Base-by-base conservation (phyloP, 2,329 filamentous ascomycete species). In the Ilyonectria sp. region DNA sequence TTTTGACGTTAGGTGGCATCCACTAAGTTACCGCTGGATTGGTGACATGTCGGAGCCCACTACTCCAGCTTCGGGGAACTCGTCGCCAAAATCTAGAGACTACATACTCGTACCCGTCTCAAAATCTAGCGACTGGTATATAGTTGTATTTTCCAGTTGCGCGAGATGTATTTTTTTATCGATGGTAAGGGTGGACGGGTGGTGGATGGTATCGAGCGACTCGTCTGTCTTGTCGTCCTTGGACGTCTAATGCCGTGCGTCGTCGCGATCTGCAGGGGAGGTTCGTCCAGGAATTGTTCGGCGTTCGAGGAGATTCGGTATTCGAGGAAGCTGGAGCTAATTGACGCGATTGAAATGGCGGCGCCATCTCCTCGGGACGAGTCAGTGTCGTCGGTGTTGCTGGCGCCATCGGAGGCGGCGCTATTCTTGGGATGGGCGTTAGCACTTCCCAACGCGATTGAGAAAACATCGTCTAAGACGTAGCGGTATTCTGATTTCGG, bases 21-120 rank as follows among this genome's bases (percentile, higher is more conserved):
- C 86, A 86, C 19, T 78, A n/a, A n/a, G n/a, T n/a, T n/a, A 79
- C 0, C 87, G 86, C 69, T 89, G 87, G 19, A 87, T 87, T 0
- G 87, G 86, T 3, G 86, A 87, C 6, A 89, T 79, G 72, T 89
- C 87, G 8, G 85, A 86, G 50, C 68, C 68, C 13, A 83, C 82
- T 6, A 77, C 88, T 79, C 72, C 79, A 69, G 74, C 80, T 69
- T 80, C 74, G 43, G 85, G 85, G 50, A 83, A 82, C 6, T 80
- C 56, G 53, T 85, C 75, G 70, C 79, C 75, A 47, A 80, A 77
- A 5, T 65, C 70, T 62, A 70, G 66, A 1, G 68, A 61, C 69
- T 65, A 71, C 13, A 71, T 40, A 46, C 68, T 68, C 17, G 68
- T 71, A 7, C 69, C 68, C 4, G 69, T 70, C 53, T 65, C 68